A percentile compares a stretch with the other conserved stretches of the same genome.
phyloP scores from a whole-genome alignment of 2,329 filamentous ascomycete species.

The Aspergillus oerlinghausenensis region DNA sequence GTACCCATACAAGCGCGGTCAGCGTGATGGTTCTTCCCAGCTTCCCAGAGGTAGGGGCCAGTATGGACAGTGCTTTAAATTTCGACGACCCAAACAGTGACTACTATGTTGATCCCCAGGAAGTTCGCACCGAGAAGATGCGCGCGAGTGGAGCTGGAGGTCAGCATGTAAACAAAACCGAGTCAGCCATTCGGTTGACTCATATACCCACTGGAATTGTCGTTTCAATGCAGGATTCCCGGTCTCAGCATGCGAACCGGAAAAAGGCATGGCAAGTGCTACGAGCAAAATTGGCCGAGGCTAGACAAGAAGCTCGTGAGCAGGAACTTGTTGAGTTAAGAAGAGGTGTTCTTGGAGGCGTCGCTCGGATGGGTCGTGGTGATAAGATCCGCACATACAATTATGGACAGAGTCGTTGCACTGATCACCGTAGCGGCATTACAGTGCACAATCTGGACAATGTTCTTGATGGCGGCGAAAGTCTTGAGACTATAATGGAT shows the following conservation, averaged over 20 bases:
- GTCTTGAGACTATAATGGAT: conserved; percentile 69
- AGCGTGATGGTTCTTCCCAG: conserved; percentile 89
- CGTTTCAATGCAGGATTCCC: conserved; percentile 87
- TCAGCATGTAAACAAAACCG: conserved; percentile 98
- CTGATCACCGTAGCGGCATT: conserved; percentile 77
- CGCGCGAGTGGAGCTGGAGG: conserved; percentile 86
- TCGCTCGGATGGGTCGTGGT: conserved; percentile 75
- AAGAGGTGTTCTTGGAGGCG: conserved; percentile 71
- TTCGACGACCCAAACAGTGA: conserved; percentile 82
- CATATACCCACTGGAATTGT: conserved; percentile 82
- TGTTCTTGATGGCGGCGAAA: conserved; percentile 71
- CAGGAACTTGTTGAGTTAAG: conserved; percentile 70
- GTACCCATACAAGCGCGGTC: conserved; percentile 89
- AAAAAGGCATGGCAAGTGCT: conserved; percentile 83
- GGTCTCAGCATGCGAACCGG: conserved; percentile 85
- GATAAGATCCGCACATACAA: conserved; percentile 97
- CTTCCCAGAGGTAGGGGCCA: conserved; percentile 56
- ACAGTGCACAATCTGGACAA: conserved; percentile 76
- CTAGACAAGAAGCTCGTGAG: conserved; percentile 74
- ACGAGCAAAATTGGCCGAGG: conserved; percentile 74
- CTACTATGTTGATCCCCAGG: conserved; percentile 80
- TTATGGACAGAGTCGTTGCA: conserved; percentile 71
- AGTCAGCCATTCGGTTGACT: conserved; percentile 89
- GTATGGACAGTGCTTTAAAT: conserved; percentile 53
- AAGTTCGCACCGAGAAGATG: conserved; percentile 86